phyloP scores from a whole-genome alignment of 805 yeast genomes.

The Barnettozyma pratensis region DNA sequence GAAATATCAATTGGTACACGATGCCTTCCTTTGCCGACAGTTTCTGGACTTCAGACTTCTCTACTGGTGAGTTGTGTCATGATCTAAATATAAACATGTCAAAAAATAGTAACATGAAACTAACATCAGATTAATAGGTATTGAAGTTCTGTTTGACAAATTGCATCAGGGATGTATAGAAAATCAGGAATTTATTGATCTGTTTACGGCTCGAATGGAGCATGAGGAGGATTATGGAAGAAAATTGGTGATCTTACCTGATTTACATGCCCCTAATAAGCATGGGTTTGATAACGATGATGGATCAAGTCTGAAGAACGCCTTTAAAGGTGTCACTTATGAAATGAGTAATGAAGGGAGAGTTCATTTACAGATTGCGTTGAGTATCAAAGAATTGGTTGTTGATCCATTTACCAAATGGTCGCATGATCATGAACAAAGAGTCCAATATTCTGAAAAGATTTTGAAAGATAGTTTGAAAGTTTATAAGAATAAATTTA shows the following conservation, averaged over 20 bases:
- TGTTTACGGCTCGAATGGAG: slow-evolving; percentile 68
- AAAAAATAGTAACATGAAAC: no score
- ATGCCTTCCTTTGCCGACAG: slow-evolving; percentile 64
- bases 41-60: slow-evolving; percentile 71
- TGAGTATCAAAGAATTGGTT: slow-evolving; percentile 54
- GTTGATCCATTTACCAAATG: slow-evolving; percentile 68
- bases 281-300: slow-evolving; percentile 49
- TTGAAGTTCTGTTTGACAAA: slow-evolving; percentile 44
- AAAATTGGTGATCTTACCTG: slow-evolving; percentile 39
- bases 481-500: slow-evolving; percentile 43
- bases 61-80: slow-evolving; percentile 33
- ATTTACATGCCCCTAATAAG: slow-evolving; percentile 31
- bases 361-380: slow-evolving; percentile 56
- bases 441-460: slow-evolving; percentile 58
- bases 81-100: not conserved
- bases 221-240: slow-evolving; percentile 64
- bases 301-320: slow-evolving; percentile 58
- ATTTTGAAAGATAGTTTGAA: slow-evolving; percentile 46
- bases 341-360: slow-evolving; percentile 56
- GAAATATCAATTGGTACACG: not conserved
- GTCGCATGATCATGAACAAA: slow-evolving; percentile 65
- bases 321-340: slow-evolving; percentile 51
- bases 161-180: slow-evolving; percentile 62
- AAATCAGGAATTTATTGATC: slow-evolving; percentile 59
- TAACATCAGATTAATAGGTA: slow-evolving; percentile 28